Conservation (phyloP, 805 yeast species). For the Wickerhamomyces ciferrii region DNA sequence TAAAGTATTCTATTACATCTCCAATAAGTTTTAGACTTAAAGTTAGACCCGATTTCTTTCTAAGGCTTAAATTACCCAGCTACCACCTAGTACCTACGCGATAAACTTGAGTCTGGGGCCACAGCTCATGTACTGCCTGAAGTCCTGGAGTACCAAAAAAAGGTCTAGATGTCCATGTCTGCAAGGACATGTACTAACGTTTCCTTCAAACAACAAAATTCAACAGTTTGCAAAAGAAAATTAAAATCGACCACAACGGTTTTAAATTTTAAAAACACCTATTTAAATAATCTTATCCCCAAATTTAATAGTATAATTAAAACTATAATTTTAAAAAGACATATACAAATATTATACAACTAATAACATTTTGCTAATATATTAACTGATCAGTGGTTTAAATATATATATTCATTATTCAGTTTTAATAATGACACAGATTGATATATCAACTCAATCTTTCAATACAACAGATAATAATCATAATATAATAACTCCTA, state of each 20-base stretch:
- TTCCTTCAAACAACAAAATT: not conserved
- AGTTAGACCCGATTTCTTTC: not conserved
- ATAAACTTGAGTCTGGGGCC: no score
- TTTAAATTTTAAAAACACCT: not conserved
- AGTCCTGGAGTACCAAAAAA: no score
- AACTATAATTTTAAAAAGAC: no score
- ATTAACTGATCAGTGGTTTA: no score
- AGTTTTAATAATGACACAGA: not conserved
- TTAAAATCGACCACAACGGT: not conserved
- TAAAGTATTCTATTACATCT: not conserved
- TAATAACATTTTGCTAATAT: no score
- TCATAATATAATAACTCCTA: constrained; percentile 4
- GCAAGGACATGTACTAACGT: not conserved
- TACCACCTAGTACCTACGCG: no score
- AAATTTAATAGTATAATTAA: not conserved
- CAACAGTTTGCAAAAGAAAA: not conserved
- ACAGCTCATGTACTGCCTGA: no score
- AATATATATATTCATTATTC: no score
- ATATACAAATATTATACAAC: not conserved
- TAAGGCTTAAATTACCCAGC: no score
- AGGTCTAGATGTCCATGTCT: not conserved
- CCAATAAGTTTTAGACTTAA: not conserved
- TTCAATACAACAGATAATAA: not conserved
- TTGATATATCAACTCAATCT: not conserved
- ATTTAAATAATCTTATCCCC: not conserved